phyloP scores from a whole-genome alignment of 2,329 filamentous ascomycete species.

The Rugonectria rugulosa region DNA sequence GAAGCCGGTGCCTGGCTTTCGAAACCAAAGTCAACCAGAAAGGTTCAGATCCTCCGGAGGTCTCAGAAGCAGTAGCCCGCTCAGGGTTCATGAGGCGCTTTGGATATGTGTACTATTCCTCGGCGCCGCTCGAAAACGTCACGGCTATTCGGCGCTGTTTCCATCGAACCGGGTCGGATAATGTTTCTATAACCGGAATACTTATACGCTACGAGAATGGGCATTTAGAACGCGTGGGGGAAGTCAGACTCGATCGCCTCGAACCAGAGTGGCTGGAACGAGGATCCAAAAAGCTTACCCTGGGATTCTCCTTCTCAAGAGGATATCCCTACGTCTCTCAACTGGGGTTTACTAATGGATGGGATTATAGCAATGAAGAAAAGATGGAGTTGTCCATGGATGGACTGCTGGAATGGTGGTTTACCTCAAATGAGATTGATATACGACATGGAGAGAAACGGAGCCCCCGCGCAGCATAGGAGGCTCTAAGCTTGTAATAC shows the following conservation, averaged over 20 bases:
- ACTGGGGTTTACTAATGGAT: too few species aligned
- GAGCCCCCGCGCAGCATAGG: too few species aligned
- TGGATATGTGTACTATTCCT: neutral
- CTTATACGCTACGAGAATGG: neutral
- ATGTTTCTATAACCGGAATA: neutral
- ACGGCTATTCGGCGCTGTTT: too few species aligned
- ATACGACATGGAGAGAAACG: neutral
- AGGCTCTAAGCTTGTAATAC: too few species aligned
- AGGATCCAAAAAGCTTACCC: neutral
- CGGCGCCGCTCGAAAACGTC: neutral
- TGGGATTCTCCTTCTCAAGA: neutral
- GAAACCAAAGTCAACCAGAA: too few species aligned
- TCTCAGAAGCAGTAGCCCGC: too few species aligned
- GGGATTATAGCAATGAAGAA: neutral
- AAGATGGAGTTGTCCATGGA: neutral
- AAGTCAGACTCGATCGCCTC: neutral
- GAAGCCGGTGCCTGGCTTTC: too few species aligned
- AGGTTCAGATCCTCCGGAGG: too few species aligned
- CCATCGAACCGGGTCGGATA: too few species aligned
- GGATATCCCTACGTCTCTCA: too few species aligned
- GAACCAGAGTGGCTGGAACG: too few species aligned
- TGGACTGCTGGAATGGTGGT: neutral
- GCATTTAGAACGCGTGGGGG: neutral
- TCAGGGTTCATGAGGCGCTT: too few species aligned
- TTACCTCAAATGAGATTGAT: neutral